Base-by-base conservation (phyloP, 2,329 filamentous ascomycete genomes). In the Aspergillus aculeatinus region DNA sequence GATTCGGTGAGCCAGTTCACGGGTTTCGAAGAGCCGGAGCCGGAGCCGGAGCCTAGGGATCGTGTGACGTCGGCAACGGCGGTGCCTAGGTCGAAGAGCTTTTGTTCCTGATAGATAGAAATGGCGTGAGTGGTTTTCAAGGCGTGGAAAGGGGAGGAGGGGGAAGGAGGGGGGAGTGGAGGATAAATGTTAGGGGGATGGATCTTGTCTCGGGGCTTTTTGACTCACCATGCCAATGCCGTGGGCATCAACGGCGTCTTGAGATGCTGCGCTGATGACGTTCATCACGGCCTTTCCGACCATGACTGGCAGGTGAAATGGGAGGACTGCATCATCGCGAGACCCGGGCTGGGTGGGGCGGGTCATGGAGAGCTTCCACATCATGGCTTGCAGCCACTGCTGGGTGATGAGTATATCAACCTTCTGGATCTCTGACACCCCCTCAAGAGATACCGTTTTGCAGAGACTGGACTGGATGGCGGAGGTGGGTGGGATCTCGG, bases 241-340 rank as follows among this genome's bases (percentile, higher is more conserved):
- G 64, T 94, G 83, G 2, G 93, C 80, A 64, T 94, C 91, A 75
- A 92, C 87, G 35, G 88, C 87, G 60, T 88, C 85, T 55, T 88
- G 87, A 0, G 89, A 89, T 67, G 95, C 91, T 57, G 89, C 86
- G 2, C 87, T 85, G 4, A 89, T 87, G 75, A 93, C 86, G 9
- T 83, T 83, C 64, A 85, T 80, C 14, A 90, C 70, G 57, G 90
- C 87, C 55, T 85, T 82, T 0, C 87, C 82, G 61, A 90, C 82
- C 57, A 87, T 80, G 11, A 88, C 80, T 1, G 87, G 85, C 57
- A 88, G 88, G 58, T 86, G 83, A 65, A 88, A 89, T 0, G 86
- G 83, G 62, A 88, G 80, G 51, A 85, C 83, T 55, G 81, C 81
- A 59, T 89, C 83, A 6, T 73, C 68, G 2, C 79, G 74, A 0